phyloP scores from a whole-genome alignment of 805 yeast genomes.

The Jamesozyma hellenica region DNA sequence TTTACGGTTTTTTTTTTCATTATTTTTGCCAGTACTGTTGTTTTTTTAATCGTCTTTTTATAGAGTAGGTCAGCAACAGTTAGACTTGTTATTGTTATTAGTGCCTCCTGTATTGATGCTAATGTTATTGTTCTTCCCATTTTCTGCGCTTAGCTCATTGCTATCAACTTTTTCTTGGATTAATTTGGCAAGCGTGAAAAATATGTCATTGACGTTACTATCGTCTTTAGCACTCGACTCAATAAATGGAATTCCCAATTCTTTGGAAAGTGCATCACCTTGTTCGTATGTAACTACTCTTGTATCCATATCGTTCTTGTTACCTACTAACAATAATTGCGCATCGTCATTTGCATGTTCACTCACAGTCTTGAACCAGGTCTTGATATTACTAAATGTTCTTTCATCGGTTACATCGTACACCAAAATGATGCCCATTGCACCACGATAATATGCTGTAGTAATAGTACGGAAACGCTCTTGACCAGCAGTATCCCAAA shows the following conservation, averaged over 20 bases:
- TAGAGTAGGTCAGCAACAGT: slow-evolving; percentile 47
- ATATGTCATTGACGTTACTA: slow-evolving; percentile 81
- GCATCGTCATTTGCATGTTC: slow-evolving; percentile 96
- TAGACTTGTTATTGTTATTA: slow-evolving; percentile 37
- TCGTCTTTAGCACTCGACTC: slow-evolving; percentile 95
- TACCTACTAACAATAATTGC: slow-evolving; percentile 88
- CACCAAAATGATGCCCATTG: slow-evolving; percentile 75
- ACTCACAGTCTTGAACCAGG: slow-evolving; percentile 90
- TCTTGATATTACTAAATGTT: slow-evolving; percentile 82
- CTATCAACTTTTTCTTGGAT: slow-evolving; percentile 66
- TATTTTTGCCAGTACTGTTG: too few species aligned
- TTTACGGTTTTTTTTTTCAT: too few species aligned
- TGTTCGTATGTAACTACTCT: slow-evolving; percentile 83
- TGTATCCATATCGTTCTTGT: slow-evolving; percentile 81
- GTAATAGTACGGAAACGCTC: slow-evolving; percentile 90
- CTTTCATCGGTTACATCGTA: slow-evolving; percentile 81
- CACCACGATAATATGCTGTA: slow-evolving; percentile 84
- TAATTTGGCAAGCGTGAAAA: slow-evolving; percentile 75
- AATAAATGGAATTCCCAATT: slow-evolving; percentile 77
- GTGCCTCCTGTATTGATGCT: slow-evolving; percentile 14
- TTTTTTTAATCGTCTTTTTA: too few species aligned
- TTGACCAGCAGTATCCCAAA: slow-evolving; percentile 96
- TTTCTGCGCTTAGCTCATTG: slow-evolving; percentile 37
- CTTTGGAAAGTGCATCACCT: slow-evolving; percentile 80
- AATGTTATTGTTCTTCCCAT: slow-evolving; percentile 38